These are phyloP conservation scores for Priceomyces medius DNA, from an alignment of 805 yeast genomes.

Conservation along the genomic window DNA sequence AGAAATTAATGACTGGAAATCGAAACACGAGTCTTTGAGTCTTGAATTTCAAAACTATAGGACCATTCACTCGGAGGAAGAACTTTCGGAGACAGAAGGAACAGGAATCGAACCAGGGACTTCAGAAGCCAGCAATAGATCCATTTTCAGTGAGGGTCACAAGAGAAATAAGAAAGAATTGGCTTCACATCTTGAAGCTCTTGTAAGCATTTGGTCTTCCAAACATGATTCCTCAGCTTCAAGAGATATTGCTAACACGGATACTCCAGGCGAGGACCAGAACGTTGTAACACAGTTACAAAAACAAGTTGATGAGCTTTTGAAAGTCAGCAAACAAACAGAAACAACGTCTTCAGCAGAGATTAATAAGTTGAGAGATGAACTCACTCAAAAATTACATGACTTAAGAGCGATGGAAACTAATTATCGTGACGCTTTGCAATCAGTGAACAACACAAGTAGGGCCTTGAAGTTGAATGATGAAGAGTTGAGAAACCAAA, in stretches of 20 bases:
- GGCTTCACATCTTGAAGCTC: constrained; percentile 34
- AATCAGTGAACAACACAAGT: constrained; percentile 70
- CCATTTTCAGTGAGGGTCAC: constrained; percentile 19
- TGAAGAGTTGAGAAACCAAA: constrained; percentile 63
- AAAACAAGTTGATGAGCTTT: constrained; percentile 54
- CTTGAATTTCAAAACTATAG: constrained; percentile 45
- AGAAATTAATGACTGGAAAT: constrained; percentile 48
- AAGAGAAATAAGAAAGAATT: constrained; percentile 28
- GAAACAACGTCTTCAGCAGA: constrained; percentile 37
- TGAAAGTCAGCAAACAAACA: constrained; percentile 46
- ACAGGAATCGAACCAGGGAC: constrained; percentile 11
- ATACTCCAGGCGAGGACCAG: constrained; percentile 13
- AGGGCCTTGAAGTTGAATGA: constrained; percentile 74
- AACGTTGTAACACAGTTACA: constrained; percentile 45
- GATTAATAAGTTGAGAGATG: constrained; percentile 28
- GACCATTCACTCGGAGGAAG: constrained; percentile 32
- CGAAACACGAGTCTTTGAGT: constrained; percentile 43
- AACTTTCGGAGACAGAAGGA: constrained; percentile 25
- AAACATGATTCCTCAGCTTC: constrained; percentile 11
- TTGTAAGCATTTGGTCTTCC: constrained; percentile 34
- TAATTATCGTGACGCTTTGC: constrained; percentile 69
- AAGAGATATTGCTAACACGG: constrained; percentile 5
- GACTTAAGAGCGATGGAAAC: constrained; percentile 48
- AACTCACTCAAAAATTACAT: constrained; percentile 27
- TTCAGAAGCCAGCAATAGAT: constrained; percentile 17